Percentiles rank a stretch among this genome's conserved stretches.
Evolutionary conservation across 805 yeast species (phyloP).

Genomic region (Yarrowia deformans): DNA sequence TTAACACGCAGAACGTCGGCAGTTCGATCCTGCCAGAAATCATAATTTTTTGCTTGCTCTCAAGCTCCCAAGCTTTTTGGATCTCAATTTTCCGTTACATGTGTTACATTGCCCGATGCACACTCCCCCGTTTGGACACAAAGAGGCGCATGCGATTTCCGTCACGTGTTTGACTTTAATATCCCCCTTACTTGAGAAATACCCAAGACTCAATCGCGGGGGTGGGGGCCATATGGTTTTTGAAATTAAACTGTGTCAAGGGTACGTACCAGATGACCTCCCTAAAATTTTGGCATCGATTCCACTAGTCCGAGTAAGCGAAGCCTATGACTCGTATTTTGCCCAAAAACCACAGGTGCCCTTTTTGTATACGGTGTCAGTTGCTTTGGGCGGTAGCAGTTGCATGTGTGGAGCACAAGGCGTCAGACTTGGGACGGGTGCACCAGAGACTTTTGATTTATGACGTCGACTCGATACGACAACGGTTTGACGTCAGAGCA

Average conservation of each 20-base stretch:
- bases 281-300: too few relatives aligned
- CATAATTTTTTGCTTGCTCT: neutral
- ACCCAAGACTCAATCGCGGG: neutral
- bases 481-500: neutral
- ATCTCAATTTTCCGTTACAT: neutral
- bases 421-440: neutral
- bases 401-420: conserved; percentile 20
- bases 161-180: conserved; percentile 26
- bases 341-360: too few relatives aligned
- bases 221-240: neutral
- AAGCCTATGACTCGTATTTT: neutral
- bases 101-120: too few relatives aligned
- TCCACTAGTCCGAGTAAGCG: too few relatives aligned
- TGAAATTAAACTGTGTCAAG: neutral
- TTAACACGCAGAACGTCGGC: conserved; percentile 99
- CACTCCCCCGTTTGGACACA: neutral
- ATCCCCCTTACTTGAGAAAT: conserved; percentile 7
- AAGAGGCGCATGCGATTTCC: neutral
- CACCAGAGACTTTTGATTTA: too few relatives aligned
- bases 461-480: too few relatives aligned
- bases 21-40: conserved; percentile 89
- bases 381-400: conserved; percentile 22
- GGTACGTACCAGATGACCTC: too few relatives aligned
- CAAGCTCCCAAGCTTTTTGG: neutral
- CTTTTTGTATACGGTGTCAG: neutral